A percentile compares a stretch with the other conserved stretches of the same genome.
phyloP scores from a whole-genome alignment of 1,284 basidiomycete species.

The Ceratobasidium sp. region DNA sequence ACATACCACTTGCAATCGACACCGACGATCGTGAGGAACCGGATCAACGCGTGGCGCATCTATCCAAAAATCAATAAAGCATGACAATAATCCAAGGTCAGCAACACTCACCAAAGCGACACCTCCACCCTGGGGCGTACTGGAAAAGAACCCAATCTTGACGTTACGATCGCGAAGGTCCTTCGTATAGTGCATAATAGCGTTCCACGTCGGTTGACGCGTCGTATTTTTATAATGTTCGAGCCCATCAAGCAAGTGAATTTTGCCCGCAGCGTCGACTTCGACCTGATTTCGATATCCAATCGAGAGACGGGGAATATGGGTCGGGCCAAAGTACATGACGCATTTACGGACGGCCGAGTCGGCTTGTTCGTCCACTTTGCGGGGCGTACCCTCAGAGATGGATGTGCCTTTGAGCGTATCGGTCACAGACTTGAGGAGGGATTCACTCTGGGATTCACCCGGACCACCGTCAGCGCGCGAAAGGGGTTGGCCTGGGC shows the following conservation, averaged over 20 bases:
- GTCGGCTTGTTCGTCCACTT: conserved; percentile 84
- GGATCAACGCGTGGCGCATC: conserved; percentile 91
- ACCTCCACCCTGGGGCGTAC: conserved; percentile 91
- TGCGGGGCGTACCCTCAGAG: conserved; percentile 69
- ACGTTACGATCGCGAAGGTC: conserved; percentile 84
- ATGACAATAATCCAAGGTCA: too few relatives aligned
- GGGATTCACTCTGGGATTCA: conserved; percentile 57
- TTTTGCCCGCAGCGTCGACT: conserved; percentile 82
- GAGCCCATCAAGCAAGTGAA: conserved; percentile 81
- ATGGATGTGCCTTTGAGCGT: conserved; percentile 61
- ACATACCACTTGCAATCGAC: conserved; percentile 89
- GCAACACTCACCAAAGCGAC: conserved; percentile 87
- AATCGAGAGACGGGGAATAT: conserved; percentile 82
- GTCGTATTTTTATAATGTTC: conserved; percentile 77
- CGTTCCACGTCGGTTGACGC: conserved; percentile 77
- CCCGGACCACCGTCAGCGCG: conserved; percentile 57
- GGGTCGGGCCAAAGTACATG: conserved; percentile 72
- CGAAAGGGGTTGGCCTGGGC: conserved; percentile 33
- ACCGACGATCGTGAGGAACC: conserved; percentile 81
- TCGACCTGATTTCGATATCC: conserved; percentile 83
- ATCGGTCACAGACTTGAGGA: conserved; percentile 65
- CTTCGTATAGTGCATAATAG: conserved; percentile 80
- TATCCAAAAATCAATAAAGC: too few relatives aligned
- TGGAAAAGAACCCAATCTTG: conserved; percentile 90
- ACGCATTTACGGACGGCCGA: conserved; percentile 83